Evolutionary conservation across 345 rosid species (phyloP), one percentile per base, ranked within the genome.

Genomic region (Lagerstroemia speciosa): DNA sequence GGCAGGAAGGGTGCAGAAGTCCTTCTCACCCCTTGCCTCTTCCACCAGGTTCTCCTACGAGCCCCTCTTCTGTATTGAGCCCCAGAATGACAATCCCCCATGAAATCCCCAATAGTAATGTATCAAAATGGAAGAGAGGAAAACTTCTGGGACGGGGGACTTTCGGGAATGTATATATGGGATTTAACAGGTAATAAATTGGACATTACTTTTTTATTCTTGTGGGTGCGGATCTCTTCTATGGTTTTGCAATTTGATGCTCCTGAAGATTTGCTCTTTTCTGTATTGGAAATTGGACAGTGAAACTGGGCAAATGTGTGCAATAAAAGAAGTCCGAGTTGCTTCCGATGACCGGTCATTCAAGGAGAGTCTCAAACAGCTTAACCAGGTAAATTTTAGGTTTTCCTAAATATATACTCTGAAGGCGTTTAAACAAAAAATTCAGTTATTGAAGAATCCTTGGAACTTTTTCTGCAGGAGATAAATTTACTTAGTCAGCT

Each of bases 21-120:
- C 86, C 88, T 77, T 75, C 80, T 62, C 97, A 94, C 66, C 93
- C 83, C 27, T 76, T 94, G 79, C 99, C 99, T 80, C 85, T 89
- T 31, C 99, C 99, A 4, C 99, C 99, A 0, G 85, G 86, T 75
- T 94, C 99, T 71, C 97, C 98, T 32, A 84, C 84, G 24, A 89
- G 96, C 74, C 89, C 95, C 34, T 73, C 97, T 66, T 80, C 93
- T 65, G 71, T 82, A 68, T 69, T 83, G 22, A 69, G 75, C 74
- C 58, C 80, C 45, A 78, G 86, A 80, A 69, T 67, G 55, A 58
- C 81, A 68, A n/a, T n/a, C n/a, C 75, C 65, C 64, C 22, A 72
- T 64, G 86, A 87, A 52, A 78, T 55, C 64, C 29, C 81, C 2
- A 53, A 80, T 62, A 37, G 11, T 40, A 76, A 81, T 55, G 61